These are phyloP conservation scores for Piper longum DNA, from an alignment of 164 flowering plant species.

Conservation along the genomic window DNA sequence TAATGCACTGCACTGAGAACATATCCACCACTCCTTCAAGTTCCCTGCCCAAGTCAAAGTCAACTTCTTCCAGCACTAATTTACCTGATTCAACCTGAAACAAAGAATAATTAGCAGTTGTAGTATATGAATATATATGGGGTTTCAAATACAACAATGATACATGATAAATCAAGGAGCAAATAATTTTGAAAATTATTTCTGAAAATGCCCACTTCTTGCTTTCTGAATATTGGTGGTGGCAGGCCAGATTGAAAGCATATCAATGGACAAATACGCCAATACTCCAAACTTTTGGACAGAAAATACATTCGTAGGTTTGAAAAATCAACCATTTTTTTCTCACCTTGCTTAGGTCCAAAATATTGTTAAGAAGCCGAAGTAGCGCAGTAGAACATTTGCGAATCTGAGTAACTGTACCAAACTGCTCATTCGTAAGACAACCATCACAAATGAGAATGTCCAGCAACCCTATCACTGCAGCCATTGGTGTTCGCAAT, in stretches of 20 bases:
- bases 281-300: too few relatives aligned
- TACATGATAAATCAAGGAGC: background rate
- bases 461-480: conserved; percentile 91
- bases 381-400: conserved; percentile 90
- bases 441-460: conserved; percentile 79
- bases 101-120: background rate
- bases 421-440: conserved; percentile 75
- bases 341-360: conserved; percentile 92
- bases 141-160: too few relatives aligned
- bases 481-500: conserved; percentile 98
- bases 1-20: conserved; percentile 90
- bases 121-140: too few relatives aligned
- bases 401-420: conserved; percentile 76
- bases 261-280: too few relatives aligned
- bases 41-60: conserved; percentile 87
- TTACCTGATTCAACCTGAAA: conserved; percentile 91
- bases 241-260: too few relatives aligned
- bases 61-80: conserved; percentile 78
- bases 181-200: background rate
- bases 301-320: too few relatives aligned
- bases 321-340: background rate
- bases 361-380: conserved; percentile 87
- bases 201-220: background rate
- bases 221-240: background rate
- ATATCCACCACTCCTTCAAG: conserved; percentile 94